A percentile compares a stretch with the other conserved stretches of the same genome.
Evolutionary conservation across 192 early-diverging fungal species (phyloP).

Genomic region (Allomyces arbusculus): DNA sequence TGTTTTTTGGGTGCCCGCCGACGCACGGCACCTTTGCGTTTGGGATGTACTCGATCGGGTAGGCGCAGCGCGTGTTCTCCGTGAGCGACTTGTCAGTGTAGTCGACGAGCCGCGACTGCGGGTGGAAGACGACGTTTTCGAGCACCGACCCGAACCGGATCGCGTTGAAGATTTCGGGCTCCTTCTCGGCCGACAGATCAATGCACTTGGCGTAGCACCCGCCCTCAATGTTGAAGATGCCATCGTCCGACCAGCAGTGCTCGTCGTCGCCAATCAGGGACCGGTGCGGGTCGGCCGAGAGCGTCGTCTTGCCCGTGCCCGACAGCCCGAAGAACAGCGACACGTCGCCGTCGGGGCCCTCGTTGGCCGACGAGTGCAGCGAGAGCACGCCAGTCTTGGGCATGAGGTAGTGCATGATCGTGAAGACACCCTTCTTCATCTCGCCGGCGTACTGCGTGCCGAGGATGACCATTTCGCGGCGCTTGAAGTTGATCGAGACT

Average conservation of each 20-base stretch:
- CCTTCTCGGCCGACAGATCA: constrained; percentile 85
- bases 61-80: constrained; percentile 91
- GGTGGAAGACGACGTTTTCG: constrained; percentile 79
- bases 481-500: constrained; percentile 79
- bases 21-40: constrained; percentile 86
- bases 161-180: constrained; percentile 94
- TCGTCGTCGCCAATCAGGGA: constrained; percentile 96
- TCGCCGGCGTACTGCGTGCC: constrained; percentile 97
- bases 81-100: constrained; percentile 60
- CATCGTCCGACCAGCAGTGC: constrained; percentile 95
- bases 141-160: constrained; percentile 84
- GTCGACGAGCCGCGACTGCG: constrained; percentile 51
- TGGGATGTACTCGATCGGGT: constrained; percentile 87
- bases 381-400: constrained; percentile 77
- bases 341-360: constrained; percentile 70
- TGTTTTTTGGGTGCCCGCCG: constrained; percentile 79
- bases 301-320: constrained; percentile 95
- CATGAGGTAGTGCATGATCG: constrained; percentile 98
- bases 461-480: constrained; percentile 90
- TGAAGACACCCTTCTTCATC: constrained; percentile 99
- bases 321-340: constrained; percentile 96
- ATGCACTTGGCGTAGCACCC: constrained; percentile 98
- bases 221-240: constrained; percentile 98
- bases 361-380: constrained; percentile 86
- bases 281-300: constrained; percentile 83